Evolutionary conservation across 805 yeast genomes (phyloP).

Genomic region (Yarrowia porcina): DNA sequence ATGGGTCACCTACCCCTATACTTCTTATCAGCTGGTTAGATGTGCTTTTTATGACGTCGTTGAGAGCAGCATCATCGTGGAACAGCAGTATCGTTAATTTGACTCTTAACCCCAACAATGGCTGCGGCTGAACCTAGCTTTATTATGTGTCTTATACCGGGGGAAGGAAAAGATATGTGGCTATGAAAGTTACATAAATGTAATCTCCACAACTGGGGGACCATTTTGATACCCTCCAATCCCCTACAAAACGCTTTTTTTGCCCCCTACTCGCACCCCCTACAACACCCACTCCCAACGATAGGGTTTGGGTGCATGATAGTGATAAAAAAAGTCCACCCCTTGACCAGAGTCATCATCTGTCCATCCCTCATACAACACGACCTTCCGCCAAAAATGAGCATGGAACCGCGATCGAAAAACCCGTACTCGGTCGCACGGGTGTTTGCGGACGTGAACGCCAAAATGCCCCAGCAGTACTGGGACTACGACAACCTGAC

Average conservation of each 20-base stretch:
- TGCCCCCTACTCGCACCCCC: too few species aligned
- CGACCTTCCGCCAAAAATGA: neutral
- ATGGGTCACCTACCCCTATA: too few species aligned
- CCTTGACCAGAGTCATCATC: neutral
- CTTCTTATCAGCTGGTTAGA: too few species aligned
- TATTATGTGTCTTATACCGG: neutral
- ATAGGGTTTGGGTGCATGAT: slow-evolving; percentile 13
- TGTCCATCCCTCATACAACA: neutral
- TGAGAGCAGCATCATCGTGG: neutral
- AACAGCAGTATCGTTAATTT: neutral
- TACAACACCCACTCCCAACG: slow-evolving; percentile 10
- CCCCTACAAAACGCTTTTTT: too few species aligned
- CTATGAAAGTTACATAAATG: too few species aligned
- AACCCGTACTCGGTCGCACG: slow-evolving; percentile 53
- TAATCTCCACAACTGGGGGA: neutral
- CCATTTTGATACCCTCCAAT: neutral
- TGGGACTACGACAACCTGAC: slow-evolving; percentile 62
- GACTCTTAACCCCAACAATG: slow-evolving; percentile 8
- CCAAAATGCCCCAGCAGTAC: slow-evolving; percentile 69
- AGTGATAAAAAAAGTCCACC: slow-evolving; percentile 2
- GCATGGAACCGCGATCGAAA: slow-evolving; percentile 25
- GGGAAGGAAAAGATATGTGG: too few species aligned
- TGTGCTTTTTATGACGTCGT: neutral
- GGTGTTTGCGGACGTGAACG: slow-evolving; percentile 79
- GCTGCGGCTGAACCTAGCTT: slow-evolving; percentile 7